phyloP scores from a whole-genome alignment of 2,329 filamentous ascomycete genomes.

The Periconia macrospinosa region DNA sequence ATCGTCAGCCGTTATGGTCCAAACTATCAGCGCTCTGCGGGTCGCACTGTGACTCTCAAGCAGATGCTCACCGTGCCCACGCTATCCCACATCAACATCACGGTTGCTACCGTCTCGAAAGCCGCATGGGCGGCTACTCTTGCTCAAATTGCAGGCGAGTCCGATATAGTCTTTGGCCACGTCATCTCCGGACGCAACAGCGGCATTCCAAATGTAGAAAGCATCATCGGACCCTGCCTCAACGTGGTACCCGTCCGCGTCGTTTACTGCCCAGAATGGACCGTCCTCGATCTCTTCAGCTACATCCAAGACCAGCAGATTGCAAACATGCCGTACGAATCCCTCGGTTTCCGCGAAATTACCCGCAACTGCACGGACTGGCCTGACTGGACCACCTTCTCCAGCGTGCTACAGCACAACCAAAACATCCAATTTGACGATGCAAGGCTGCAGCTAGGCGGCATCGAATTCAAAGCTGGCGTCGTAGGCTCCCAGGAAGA shows the following conservation, averaged over 20 bases:
- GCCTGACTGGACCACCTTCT: too few species aligned
- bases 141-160: conserved; percentile 25
- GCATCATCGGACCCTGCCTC: conserved; percentile 94
- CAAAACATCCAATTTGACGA: too few species aligned
- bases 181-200: conserved; percentile 38
- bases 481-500: too few species aligned
- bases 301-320: conserved; percentile 41
- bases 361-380: conserved; percentile 6
- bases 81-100: too few species aligned
- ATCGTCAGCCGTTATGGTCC: too few species aligned
- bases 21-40: too few species aligned
- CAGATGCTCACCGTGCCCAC: too few species aligned
- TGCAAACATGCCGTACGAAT: conserved; percentile 15
- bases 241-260: conserved; percentile 74
- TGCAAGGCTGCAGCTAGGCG: too few species aligned
- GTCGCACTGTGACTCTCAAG: too few species aligned
- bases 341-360: conserved; percentile 6
- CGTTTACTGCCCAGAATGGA: neutral
- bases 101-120: too few species aligned
- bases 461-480: too few species aligned
- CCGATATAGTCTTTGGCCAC: conserved; percentile 41
- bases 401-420: too few species aligned
- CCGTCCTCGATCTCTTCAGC: conserved; percentile 3
- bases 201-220: conserved; percentile 56
- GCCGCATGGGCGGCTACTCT: conserved; percentile 44